phyloP scores from a whole-genome alignment of 306 rosid species.

The Carpinus fangiana region DNA sequence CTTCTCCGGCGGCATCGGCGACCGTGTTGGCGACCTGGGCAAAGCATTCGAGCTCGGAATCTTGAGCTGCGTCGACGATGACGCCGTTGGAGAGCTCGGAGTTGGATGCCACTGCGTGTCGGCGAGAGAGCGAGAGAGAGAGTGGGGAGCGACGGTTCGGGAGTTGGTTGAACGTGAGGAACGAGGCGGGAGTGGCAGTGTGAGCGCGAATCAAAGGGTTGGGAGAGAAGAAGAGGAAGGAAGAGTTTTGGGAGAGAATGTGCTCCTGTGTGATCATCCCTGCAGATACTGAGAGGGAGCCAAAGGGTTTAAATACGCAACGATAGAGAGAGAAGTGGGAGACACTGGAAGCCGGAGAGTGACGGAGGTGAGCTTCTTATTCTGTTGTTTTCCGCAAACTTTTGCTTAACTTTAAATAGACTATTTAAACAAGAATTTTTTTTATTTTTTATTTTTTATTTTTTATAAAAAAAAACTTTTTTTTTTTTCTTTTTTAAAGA shows the following conservation, averaged over 20 bases:
- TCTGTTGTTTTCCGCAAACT: too few species aligned
- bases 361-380: not conserved
- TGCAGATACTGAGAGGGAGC: not conserved
- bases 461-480: too few species aligned
- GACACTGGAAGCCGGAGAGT: not conserved
- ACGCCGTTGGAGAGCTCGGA: slow-evolving; percentile 27
- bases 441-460: too few species aligned
- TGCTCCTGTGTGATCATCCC: slow-evolving; percentile 44
- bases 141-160: slow-evolving; percentile 1
- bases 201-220: slow-evolving; percentile 8
- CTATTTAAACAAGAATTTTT: too few species aligned
- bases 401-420: too few species aligned
- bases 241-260: slow-evolving; percentile 18
- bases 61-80: not conserved
- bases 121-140: not conserved
- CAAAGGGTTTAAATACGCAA: not conserved
- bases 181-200: slow-evolving; percentile 2
- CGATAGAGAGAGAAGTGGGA: not conserved
- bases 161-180: not conserved
- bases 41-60: slow-evolving; percentile 46
- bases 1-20: slow-evolving; percentile 88
- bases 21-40: slow-evolving; percentile 55
- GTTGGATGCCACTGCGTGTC: slow-evolving; percentile 34
- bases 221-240: not conserved
- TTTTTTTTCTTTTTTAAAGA: too few species aligned